A percentile compares a stretch with the other conserved stretches of the same genome.
Conservation (phyloP, 352 stramenopile species). For the Phytophthora ohioensis region DNA sequence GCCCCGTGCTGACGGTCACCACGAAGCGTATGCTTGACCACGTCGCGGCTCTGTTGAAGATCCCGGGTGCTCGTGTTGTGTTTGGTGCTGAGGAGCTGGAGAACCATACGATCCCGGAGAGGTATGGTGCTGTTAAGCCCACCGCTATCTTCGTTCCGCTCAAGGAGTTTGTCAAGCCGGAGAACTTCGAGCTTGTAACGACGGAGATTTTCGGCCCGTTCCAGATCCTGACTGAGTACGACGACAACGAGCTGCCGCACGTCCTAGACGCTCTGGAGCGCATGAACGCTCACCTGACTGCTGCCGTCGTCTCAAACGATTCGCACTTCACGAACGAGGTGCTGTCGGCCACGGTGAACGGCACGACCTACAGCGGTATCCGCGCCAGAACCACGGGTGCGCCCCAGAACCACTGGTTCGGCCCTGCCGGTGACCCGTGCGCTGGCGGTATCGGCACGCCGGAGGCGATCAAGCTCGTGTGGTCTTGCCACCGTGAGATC, state of each 20-base stretch:
- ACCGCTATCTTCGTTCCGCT: constrained; percentile 98
- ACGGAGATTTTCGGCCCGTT: constrained; percentile 99
- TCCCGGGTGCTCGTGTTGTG: constrained; percentile 94
- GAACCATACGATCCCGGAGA: constrained; percentile 95
- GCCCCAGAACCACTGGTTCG: constrained; percentile 97
- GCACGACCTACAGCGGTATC: constrained; percentile 98
- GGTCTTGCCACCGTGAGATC: constrained; percentile 98
- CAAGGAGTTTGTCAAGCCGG: constrained; percentile 94
- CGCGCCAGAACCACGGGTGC: constrained; percentile 96
- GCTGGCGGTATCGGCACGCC: constrained; percentile 98
- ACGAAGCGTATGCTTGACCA: constrained; percentile 97
- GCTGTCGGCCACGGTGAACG: constrained; percentile 98
- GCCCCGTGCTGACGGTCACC: constrained; percentile 97
- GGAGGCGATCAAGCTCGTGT: constrained; percentile 98
- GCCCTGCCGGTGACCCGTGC: constrained; percentile 95
- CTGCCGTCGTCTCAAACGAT: constrained; percentile 98
- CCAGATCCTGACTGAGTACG: constrained; percentile 96
- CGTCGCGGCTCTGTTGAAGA: constrained; percentile 89
- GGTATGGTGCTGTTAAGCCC: constrained; percentile 97
- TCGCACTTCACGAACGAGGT: constrained; percentile 94
- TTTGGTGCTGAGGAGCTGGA: constrained; percentile 95
- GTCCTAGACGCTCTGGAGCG: constrained; percentile 95
- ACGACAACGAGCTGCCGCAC: constrained; percentile 90
- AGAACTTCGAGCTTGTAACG: constrained; percentile 95
- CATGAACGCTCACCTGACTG: constrained; percentile 98